Conservation (phyloP, 2,329 filamentous ascomycete species). For the Trichoderma sp. region DNA sequence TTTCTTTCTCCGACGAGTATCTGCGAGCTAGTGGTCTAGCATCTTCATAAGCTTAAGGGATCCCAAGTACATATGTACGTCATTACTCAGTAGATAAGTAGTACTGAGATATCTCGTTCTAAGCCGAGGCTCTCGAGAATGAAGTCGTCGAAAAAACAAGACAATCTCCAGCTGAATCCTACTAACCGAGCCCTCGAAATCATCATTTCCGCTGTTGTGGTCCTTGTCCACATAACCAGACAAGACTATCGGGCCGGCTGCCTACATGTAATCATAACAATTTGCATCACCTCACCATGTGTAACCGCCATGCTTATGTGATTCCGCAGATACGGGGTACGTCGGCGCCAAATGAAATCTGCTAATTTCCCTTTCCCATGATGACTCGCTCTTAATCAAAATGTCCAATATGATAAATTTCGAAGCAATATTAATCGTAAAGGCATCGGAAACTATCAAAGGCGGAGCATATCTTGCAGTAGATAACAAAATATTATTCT, state of each 20-base stretch:
- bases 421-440: neutral
- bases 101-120: neutral
- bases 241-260: neutral
- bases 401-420: neutral
- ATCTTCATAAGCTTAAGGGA: neutral
- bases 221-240: neutral
- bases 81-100: neutral
- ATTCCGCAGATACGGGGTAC: constrained; percentile 16
- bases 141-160: neutral
- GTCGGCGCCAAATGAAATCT: constrained; percentile 23
- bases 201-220: neutral
- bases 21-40: neutral
- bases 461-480: neutral
- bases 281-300: neutral
- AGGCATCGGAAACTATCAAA: neutral
- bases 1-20: neutral
- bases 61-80: neutral
- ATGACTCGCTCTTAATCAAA: neutral
- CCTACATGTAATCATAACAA: neutral
- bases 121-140: neutral
- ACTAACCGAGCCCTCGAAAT: neutral
- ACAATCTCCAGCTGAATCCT: neutral
- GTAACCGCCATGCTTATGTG: constrained; percentile 4
- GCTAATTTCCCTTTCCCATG: neutral
- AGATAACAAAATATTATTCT: neutral